Evolutionary conservation across 2,329 filamentous ascomycete species (phyloP).

Genomic region (Chalaropsis ovoidea): DNA sequence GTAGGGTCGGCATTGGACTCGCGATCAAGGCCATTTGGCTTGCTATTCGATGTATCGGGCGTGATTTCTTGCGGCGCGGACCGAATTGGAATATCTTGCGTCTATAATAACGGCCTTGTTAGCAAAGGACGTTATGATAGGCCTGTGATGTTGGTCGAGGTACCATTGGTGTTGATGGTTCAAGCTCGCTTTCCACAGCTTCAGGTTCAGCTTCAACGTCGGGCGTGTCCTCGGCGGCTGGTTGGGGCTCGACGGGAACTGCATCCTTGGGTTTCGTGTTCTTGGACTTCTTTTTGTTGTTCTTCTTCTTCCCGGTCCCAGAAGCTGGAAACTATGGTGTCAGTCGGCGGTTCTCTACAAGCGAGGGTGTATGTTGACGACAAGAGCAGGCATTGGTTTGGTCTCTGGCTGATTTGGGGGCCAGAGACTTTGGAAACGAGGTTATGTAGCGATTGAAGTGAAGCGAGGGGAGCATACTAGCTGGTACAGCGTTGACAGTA

Average conservation of each 20-base stretch:
- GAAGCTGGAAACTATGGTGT: slow-evolving; percentile 25
- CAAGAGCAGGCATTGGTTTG: background rate
- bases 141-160: background rate
- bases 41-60: slow-evolving; percentile 30
- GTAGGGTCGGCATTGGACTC: slow-evolving; percentile 54
- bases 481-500: slow-evolving; percentile 18
- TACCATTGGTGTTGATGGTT: slow-evolving; percentile 21
- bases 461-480: slow-evolving; percentile 15
- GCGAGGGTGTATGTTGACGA: background rate
- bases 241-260: background rate
- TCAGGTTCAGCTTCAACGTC: slow-evolving; percentile 33
- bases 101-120: slow-evolving; percentile 33
- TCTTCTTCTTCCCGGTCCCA: slow-evolving; percentile 44
- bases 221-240: slow-evolving; percentile 4
- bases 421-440: background rate
- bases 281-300: slow-evolving; percentile 51
- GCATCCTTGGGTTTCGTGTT: slow-evolving; percentile 39
- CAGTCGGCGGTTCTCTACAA: slow-evolving; percentile 24
- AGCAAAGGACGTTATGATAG: slow-evolving; percentile 30
- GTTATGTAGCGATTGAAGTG: background rate
- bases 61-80: slow-evolving; percentile 26
- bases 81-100: slow-evolving; percentile 23
- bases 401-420: background rate
- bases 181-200: slow-evolving; percentile 12
- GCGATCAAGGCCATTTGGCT: slow-evolving; percentile 40